These are phyloP conservation scores for Juncus inflexus DNA, from an alignment of 176 grass and related monocot genomes.

Conservation along the genomic window DNA sequence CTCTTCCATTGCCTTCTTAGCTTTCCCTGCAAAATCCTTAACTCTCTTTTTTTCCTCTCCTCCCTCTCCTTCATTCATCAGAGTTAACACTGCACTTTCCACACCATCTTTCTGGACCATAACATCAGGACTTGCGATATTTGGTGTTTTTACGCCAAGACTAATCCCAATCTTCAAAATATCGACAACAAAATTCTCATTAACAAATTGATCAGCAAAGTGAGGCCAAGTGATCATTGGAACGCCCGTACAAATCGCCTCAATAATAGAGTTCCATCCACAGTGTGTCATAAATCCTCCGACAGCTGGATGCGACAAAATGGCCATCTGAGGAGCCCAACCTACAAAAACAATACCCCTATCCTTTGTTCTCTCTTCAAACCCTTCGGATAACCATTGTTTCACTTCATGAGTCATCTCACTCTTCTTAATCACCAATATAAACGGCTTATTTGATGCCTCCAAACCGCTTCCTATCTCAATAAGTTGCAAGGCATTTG, in stretches of 20 bases:
- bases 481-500: constrained; percentile 16
- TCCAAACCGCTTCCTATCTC: constrained; percentile 36
- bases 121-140: constrained; percentile 12
- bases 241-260: constrained; percentile 41
- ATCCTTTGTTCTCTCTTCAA: constrained; percentile 37
- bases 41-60: constrained; percentile 18
- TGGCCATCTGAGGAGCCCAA: constrained; percentile 53
- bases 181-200: constrained; percentile 52
- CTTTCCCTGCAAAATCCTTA: constrained; percentile 14
- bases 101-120: constrained; percentile 27
- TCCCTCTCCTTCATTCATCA: constrained; percentile 34
- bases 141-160: constrained; percentile 33
- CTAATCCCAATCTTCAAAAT: constrained; percentile 45
- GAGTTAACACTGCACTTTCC: constrained; percentile 24
- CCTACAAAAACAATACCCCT: constrained; percentile 42
- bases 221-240: constrained; percentile 54
- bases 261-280: constrained; percentile 57
- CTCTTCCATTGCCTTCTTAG: constrained; percentile 13
- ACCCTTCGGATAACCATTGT: constrained; percentile 37
- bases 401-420: constrained; percentile 24
- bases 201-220: constrained; percentile 46
- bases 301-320: constrained; percentile 42
- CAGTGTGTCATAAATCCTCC: constrained; percentile 56
- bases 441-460: constrained; percentile 35
- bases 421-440: constrained; percentile 53